Conservation (phyloP, 2,329 filamentous ascomycete species). For the Fusarium stilboides region DNA sequence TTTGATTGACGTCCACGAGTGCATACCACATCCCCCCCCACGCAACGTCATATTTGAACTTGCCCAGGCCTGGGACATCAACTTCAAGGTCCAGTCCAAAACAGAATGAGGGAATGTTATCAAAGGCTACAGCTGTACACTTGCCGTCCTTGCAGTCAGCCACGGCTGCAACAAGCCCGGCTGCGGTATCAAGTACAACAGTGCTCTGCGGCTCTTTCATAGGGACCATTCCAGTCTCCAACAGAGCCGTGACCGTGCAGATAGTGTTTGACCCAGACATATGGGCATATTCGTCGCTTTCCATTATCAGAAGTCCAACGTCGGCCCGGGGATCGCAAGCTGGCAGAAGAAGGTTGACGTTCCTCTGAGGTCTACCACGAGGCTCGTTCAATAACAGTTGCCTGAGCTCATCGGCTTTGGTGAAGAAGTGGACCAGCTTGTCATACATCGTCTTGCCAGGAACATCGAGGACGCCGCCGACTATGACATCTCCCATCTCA, state of each 20-base stretch:
- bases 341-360: constrained; percentile 47
- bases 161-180: constrained; percentile 59
- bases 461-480: constrained; percentile 63
- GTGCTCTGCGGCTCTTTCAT: constrained; percentile 62
- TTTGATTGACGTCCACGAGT: constrained; percentile 56
- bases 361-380: constrained; percentile 6
- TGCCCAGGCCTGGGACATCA: constrained; percentile 59
- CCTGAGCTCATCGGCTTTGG: neutral
- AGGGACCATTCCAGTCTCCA: constrained; percentile 63
- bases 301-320: constrained; percentile 63
- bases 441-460: constrained; percentile 63
- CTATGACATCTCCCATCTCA: constrained; percentile 64
- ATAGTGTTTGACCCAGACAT: constrained; percentile 63
- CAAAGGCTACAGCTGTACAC: constrained; percentile 60
- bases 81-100: constrained; percentile 57
- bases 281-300: constrained; percentile 60
- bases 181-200: constrained; percentile 61
- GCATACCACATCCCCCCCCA: constrained; percentile 64
- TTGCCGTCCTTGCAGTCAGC: constrained; percentile 61
- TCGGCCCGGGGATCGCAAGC: constrained; percentile 62
- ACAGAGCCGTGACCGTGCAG: constrained; percentile 59
- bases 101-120: constrained; percentile 63
- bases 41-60: constrained; percentile 59
- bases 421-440: constrained; percentile 53
- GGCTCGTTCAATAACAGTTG: constrained; percentile 9